Evolutionary conservation across 108 stramenopile genomes (phyloP), one percentile per base, ranked within the genome.

Genomic region (Aurantiochytrium sp.): DNA sequence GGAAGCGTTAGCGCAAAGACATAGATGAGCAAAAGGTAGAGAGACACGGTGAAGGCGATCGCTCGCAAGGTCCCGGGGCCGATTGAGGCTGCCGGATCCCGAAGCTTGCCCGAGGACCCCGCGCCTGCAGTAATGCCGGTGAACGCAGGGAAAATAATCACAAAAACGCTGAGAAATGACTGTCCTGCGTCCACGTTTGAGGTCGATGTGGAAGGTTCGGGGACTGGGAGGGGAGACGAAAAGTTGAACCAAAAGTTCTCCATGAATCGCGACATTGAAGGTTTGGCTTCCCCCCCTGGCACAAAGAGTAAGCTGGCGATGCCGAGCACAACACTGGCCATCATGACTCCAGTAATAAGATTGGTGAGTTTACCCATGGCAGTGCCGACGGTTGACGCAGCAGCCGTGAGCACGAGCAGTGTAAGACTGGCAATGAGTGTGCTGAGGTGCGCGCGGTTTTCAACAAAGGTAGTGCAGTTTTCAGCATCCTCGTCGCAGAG

Each of bases 61-160:
- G 90, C 87, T 8, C 10, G n/a, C 23, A 90, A 53, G 10, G 90
- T 90, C 2, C 90, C 90, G 10, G 28, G 6, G 0, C 71, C 71
- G 19, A 90, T 90, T 45, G 60, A 43, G 10, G 59, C 64, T 23
- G 47, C 87, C 12, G 90, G 90, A 35, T 59, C 58, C 58, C 35
- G 35, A 5, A 90, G 72, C 51, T 90, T 87, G 57, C 90, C 90
- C 16, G 57, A 59, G 28, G 87, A 87, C 5, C 60, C 87, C 72
- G 89, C 89, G 47, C 89, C 89, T 19, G 88, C 44, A 16, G 72
- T 69, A 4, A 88, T 87, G 23, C 89, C 89, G 10, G 90, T 90
- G 43, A 88, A 14, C 21, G 90, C 90, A 5, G 90, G 90, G 87
- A 90, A 90, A 35, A 90, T 43, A 29, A 90, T 45, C 23, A 71